These are phyloP conservation scores for Quercus berberidifolia DNA, from an alignment of 306 rosid genomes.

Conservation along the genomic window DNA sequence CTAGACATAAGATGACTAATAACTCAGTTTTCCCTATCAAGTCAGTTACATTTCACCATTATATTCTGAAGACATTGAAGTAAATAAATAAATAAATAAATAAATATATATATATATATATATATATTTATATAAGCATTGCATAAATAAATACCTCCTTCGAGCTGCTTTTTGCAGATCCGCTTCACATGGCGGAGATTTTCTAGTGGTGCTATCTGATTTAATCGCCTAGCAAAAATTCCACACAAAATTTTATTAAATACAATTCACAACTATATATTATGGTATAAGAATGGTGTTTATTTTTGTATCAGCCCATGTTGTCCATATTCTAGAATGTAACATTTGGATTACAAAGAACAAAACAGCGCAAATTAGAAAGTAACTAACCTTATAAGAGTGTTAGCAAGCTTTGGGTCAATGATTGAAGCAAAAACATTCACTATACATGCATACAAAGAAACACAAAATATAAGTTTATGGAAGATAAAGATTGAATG, in stretches of 20 bases:
- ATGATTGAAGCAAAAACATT: conserved; percentile 57
- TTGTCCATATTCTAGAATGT: neutral
- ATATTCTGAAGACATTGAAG: neutral
- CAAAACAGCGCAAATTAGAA: neutral
- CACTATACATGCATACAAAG: conserved; percentile 26
- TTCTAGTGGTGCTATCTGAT: conserved; percentile 65
- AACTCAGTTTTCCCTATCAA: conserved; percentile 55
- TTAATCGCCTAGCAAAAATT: conserved; percentile 51
- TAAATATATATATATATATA: no score
- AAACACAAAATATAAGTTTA: neutral
- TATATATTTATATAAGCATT: no score
- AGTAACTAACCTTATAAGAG: conserved; percentile 60
- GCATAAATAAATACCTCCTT: conserved; percentile 40
- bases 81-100: neutral
- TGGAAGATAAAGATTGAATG: no score
- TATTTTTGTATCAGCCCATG: neutral
- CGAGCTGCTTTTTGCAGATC: conserved; percentile 54
- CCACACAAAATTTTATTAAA: neutral
- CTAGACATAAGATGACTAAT: conserved; percentile 64
- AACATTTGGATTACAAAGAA: neutral
- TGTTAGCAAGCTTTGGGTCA: conserved; percentile 67
- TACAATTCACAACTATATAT: neutral
- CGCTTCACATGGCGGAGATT: conserved; percentile 75
- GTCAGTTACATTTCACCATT: conserved; percentile 24
- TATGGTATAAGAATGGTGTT: neutral